Evolutionary conservation across 768 basidiomycete species (phyloP).

Genomic region (Phlegmacium glaucopus): DNA sequence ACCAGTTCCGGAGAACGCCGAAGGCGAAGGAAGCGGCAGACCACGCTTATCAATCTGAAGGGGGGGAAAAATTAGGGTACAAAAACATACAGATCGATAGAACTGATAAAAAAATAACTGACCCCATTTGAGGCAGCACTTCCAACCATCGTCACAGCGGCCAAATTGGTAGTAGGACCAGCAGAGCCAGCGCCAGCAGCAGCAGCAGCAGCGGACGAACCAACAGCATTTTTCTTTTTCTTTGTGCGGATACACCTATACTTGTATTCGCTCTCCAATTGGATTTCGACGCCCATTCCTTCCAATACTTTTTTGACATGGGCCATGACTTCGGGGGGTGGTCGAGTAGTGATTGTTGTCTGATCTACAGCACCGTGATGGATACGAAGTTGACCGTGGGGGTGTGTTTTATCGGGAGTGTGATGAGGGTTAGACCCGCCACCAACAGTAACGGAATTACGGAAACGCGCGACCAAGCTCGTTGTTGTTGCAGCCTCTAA

Average conservation of each 20-base stretch:
- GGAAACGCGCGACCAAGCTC: constrained; percentile 44
- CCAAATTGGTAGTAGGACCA: constrained; percentile 48
- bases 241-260: constrained; percentile 81
- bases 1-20: constrained; percentile 61
- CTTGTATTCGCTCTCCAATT: constrained; percentile 88
- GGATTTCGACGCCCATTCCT: constrained; percentile 88
- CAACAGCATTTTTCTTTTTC: constrained; percentile 54
- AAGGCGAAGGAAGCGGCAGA: constrained; percentile 76
- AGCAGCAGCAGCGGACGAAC: constrained; percentile 8
- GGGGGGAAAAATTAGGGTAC: not conserved
- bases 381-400: constrained; percentile 55
- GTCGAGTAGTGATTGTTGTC: constrained; percentile 78
- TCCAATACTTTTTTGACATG: constrained; percentile 78
- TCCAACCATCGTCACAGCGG: constrained; percentile 75
- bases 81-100: constrained; percentile 3
- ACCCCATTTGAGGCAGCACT: constrained; percentile 87
- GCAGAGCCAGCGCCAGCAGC: constrained; percentile 30
- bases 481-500: constrained; percentile 42
- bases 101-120: constrained; percentile 31
- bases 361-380: constrained; percentile 94
- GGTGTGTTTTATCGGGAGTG: constrained; percentile 23
- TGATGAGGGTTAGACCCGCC: constrained; percentile 30
- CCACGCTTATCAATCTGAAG: constrained; percentile 85
- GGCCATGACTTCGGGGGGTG: constrained; percentile 85
- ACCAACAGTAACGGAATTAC: constrained; percentile 47